Evolutionary conservation across 768 basidiomycete genomes (phyloP), one percentile per base, ranked within the genome.

Genomic region (Calocera viscosa): DNA sequence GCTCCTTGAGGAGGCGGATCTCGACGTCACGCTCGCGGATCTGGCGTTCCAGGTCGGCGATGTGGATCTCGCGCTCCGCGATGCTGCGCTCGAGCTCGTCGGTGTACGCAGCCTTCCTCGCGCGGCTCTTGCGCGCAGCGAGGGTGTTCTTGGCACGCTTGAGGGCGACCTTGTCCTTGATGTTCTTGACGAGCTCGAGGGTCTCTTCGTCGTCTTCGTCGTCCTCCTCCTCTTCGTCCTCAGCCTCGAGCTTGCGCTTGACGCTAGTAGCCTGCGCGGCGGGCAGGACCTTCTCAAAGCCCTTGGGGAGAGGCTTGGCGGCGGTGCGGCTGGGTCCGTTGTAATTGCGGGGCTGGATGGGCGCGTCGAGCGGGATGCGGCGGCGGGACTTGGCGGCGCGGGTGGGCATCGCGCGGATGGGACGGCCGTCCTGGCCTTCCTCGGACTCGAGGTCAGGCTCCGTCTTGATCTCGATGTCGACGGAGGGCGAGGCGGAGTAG

Each of bases 291-390:
- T 22, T 14, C 12, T 24, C 30, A 32, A 69, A 14, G 5, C 30
- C 49, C 41, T 67, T 63, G 63, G 68, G 68, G 19, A 69, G 32
- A 8, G 66, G 64, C 49, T 69, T 69, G 19, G 8, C 17, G 63
- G 68, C 66, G 33, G 68, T 69, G 5, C 66, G 64, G n/a, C 64
- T 65, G 32, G 40, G 49, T 33, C 41, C 63, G 10, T 47, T 38
- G 41, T 67, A 69, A 30, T 63, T 69, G 11, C 68, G 64, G 19
- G 47, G 26, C 35, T 67, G 68, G 64, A 67, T 67, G 26, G 68
- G 68, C 34, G 68, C 68, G 39, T 67, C 66, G 68, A 47, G 66
- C 35, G 49, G 53, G 39, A 63, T 34, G 64, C 67, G n/a, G 65
- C 67, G 63, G 24, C 53, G 53, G 30, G 53, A 60, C 22, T 60